Conservation (phyloP, 192 early-diverging fungal species). For the Linnemannia schmuckeri region DNA sequence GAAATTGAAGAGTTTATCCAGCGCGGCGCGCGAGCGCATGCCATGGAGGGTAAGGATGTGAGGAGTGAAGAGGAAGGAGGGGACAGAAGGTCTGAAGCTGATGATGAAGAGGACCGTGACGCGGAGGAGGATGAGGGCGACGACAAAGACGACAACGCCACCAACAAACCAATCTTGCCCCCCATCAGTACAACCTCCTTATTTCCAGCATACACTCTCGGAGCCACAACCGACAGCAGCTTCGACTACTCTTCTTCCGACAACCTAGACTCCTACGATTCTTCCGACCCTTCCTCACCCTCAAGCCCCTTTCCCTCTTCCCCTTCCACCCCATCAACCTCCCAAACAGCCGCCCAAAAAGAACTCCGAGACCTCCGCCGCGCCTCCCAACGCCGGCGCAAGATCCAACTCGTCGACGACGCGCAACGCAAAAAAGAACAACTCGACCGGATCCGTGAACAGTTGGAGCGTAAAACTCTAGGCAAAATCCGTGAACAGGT, state of each 20-base stretch:
- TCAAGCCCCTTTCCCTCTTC: not conserved
- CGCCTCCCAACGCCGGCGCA: not conserved
- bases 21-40: not conserved
- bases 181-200: no score
- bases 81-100: no score
- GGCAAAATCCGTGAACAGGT: constrained; percentile 45
- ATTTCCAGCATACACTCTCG: no score
- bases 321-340: not conserved
- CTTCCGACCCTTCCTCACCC: not conserved
- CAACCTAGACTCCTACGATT: no score
- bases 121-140: no score
- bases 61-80: not conserved
- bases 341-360: not conserved
- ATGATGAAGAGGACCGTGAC: no score
- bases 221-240: not conserved
- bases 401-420: constrained; percentile 36
- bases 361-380: not conserved
- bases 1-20: constrained; percentile 1
- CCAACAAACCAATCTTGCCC: no score
- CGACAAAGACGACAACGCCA: no score
- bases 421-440: constrained; percentile 48
- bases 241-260: no score
- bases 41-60: not conserved
- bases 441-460: constrained; percentile 37
- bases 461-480: constrained; percentile 15